Conservation (phyloP, 352 stramenopile species). For the Globisporangium nagaii region DNA sequence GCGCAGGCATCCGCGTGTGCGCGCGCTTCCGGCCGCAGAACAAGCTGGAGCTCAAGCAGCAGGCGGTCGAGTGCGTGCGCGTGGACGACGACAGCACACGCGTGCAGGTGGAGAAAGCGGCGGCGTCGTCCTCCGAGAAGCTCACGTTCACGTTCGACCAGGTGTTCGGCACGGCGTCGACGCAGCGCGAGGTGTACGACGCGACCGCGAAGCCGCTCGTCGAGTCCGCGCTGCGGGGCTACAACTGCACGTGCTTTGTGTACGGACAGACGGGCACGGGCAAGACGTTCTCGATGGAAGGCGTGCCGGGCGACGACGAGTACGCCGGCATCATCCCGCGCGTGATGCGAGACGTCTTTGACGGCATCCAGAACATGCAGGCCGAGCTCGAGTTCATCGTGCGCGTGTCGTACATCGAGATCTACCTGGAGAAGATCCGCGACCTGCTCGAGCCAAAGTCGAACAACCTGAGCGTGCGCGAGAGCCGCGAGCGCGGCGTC, state of each 20-base stretch:
- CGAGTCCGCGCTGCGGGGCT: slow-evolving; percentile 58
- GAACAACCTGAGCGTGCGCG: slow-evolving; percentile 57
- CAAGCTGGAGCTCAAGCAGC: slow-evolving; percentile 65
- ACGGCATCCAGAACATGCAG: slow-evolving; percentile 64
- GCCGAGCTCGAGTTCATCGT: slow-evolving; percentile 90
- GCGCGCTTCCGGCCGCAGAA: slow-evolving; percentile 75
- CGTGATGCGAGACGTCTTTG: slow-evolving; percentile 67
- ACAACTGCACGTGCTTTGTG: slow-evolving; percentile 91
- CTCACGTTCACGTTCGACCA: slow-evolving; percentile 76
- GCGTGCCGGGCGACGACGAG: slow-evolving; percentile 56
- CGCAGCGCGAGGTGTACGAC: slow-evolving; percentile 62
- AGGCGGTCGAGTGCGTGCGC: slow-evolving; percentile 51
- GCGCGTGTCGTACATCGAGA: slow-evolving; percentile 97
- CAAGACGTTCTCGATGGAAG: slow-evolving; percentile 92
- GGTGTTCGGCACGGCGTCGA: slow-evolving; percentile 50
- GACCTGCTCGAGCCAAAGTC: slow-evolving; percentile 87
- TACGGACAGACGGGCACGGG: slow-evolving; percentile 90
- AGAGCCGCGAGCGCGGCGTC: slow-evolving; percentile 55
- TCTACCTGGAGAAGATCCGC: slow-evolving; percentile 98
- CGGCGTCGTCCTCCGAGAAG: slow-evolving; percentile 15
- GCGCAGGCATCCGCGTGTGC: slow-evolving; percentile 59
- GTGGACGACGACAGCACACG: slow-evolving; percentile 43
- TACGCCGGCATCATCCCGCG: slow-evolving; percentile 71
- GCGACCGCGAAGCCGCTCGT: slow-evolving; percentile 62
- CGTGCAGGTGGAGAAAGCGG: slow-evolving; percentile 18